A percentile compares a stretch with the other conserved stretches of the same genome.
Conservation (phyloP, 345 rosid species). For the Gynandropsis gynandra region DNA sequence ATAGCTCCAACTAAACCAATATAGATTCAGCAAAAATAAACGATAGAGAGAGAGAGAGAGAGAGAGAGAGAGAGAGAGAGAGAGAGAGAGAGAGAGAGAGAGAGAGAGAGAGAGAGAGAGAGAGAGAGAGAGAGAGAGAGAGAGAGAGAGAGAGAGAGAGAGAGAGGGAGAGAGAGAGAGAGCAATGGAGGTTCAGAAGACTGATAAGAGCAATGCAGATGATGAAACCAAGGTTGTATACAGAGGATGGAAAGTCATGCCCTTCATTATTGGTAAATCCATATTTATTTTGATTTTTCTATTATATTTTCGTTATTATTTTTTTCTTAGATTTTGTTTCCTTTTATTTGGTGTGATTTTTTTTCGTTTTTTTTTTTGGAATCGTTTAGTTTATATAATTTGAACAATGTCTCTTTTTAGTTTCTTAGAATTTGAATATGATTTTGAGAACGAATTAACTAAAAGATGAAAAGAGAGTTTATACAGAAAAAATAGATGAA, state of each 20-base stretch:
- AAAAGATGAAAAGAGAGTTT: too few species aligned
- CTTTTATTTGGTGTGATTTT: too few species aligned
- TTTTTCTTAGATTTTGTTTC: too few species aligned
- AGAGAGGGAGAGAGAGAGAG: background rate
- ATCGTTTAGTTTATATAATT: too few species aligned
- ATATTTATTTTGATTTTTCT: background rate
- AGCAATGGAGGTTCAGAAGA: slow-evolving; percentile 28
- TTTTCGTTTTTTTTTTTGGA: too few species aligned
- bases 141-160: background rate
- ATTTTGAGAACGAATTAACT: too few species aligned
- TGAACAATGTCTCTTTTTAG: too few species aligned
- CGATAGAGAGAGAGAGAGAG: slow-evolving; percentile 2
- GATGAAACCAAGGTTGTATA: slow-evolving; percentile 37
- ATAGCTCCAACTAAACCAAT: background rate
- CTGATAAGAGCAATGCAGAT: slow-evolving; percentile 22
- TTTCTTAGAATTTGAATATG: too few species aligned
- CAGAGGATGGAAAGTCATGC: slow-evolving; percentile 77
- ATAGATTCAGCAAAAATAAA: slow-evolving; percentile 8
- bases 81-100: background rate
- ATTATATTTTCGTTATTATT: too few species aligned
- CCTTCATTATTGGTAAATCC: slow-evolving; percentile 52
- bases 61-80: background rate
- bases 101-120: background rate
- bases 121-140: background rate
- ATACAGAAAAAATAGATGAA: too few species aligned